Evolutionary conservation across 2,329 filamentous ascomycete species (phyloP).

Genomic region (Aspergillus persii): DNA sequence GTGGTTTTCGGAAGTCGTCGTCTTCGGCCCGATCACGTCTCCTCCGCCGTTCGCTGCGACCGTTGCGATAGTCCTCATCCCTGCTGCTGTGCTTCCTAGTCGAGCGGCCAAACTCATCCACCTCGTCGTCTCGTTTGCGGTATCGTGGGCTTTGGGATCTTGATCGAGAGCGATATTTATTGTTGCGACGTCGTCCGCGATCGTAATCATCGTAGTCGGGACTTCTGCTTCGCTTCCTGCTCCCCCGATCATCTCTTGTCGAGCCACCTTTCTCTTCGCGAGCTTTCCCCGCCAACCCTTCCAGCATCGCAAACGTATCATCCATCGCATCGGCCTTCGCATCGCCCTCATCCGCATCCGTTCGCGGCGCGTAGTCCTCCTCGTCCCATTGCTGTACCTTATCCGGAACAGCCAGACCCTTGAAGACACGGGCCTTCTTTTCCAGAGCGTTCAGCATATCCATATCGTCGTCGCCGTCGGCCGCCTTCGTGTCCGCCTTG

Average conservation of each 20-base stretch:
- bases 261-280: slow-evolving; percentile 37
- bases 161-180: slow-evolving; percentile 50
- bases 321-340: slow-evolving; percentile 69
- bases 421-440: slow-evolving; percentile 84
- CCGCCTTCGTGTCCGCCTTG: slow-evolving; percentile 29
- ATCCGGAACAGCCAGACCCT: slow-evolving; percentile 83
- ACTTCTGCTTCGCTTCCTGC: slow-evolving; percentile 55
- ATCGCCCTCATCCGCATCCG: slow-evolving; percentile 34
- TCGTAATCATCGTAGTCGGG: slow-evolving; percentile 51
- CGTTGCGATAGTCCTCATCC: slow-evolving; percentile 41
- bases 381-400: slow-evolving; percentile 59
- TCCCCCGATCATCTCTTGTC: slow-evolving; percentile 36
- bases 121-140: slow-evolving; percentile 48
- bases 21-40: slow-evolving; percentile 39
- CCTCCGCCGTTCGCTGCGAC: slow-evolving; percentile 44
- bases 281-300: slow-evolving; percentile 72
- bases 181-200: slow-evolving; percentile 45
- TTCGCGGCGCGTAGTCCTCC: slow-evolving; percentile 41
- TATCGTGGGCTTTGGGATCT: slow-evolving; percentile 47
- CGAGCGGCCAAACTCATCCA: slow-evolving; percentile 59
- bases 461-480: slow-evolving; percentile 43
- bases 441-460: slow-evolving; percentile 51
- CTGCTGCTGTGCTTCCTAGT: slow-evolving; percentile 39
- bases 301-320: slow-evolving; percentile 88
- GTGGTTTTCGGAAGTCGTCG: slow-evolving; percentile 63